phyloP scores from a whole-genome alignment of 805 yeast genomes.

The Ogataea populi-albae region DNA sequence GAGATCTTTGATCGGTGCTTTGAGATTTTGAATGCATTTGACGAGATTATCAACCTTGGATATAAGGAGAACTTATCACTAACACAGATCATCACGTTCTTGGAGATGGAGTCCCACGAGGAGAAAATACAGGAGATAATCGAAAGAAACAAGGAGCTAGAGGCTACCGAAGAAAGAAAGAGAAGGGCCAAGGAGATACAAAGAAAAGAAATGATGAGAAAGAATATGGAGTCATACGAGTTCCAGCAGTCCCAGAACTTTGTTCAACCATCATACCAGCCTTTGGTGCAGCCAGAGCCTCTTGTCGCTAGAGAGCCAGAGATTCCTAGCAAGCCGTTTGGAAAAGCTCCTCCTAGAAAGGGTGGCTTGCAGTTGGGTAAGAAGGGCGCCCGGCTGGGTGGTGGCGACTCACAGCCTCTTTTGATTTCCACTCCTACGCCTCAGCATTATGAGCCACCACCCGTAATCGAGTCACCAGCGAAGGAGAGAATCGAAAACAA shows the following conservation, averaged over 20 bases:
- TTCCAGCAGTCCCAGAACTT: slow-evolving; percentile 22
- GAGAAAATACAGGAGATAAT: slow-evolving; percentile 98
- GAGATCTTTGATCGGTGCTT: slow-evolving; percentile 84
- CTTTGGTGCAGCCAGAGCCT: slow-evolving; percentile 22
- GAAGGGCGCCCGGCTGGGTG: slow-evolving; percentile 31
- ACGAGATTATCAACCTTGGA: slow-evolving; percentile 88
- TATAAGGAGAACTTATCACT: slow-evolving; percentile 82
- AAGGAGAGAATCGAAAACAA: slow-evolving; percentile 48
- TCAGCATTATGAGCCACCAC: slow-evolving; percentile 16
- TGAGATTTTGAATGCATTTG: slow-evolving; percentile 87
- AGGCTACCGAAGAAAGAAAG: slow-evolving; percentile 95
- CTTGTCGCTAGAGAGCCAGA: slow-evolving; percentile 9
- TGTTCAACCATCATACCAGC: slow-evolving; percentile 20
- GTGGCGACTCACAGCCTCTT: slow-evolving; percentile 30
- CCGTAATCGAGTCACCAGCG: slow-evolving; percentile 22
- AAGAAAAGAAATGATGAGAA: slow-evolving; percentile 67
- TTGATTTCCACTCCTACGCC: slow-evolving; percentile 29
- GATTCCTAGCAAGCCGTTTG: slow-evolving; percentile 12
- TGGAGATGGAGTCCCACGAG: slow-evolving; percentile 98
- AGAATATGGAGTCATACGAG: slow-evolving; percentile 45
- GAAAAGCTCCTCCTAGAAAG: slow-evolving; percentile 46
- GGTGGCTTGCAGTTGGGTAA: slow-evolving; percentile 81
- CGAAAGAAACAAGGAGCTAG: slow-evolving; percentile 93
- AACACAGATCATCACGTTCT: slow-evolving; percentile 79
- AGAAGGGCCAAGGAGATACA: slow-evolving; percentile 90